phyloP scores from a whole-genome alignment of 2,329 filamentous ascomycete genomes.

The Aspergillus cejpii region DNA sequence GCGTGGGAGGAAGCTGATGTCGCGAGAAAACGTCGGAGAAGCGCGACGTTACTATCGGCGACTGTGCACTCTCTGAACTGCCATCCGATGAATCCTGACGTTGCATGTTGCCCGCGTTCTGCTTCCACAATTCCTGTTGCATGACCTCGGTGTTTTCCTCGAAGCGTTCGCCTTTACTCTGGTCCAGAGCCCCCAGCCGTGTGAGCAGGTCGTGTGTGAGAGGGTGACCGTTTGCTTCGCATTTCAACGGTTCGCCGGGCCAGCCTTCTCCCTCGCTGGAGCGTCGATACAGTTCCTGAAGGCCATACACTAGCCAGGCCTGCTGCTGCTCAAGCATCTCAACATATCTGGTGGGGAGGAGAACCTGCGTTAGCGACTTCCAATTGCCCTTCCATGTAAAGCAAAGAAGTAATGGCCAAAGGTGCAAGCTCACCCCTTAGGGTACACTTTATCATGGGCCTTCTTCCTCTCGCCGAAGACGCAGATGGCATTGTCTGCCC shows the following conservation, averaged over 20 bases:
- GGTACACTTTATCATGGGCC: slow-evolving; percentile 60
- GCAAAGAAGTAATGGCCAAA: neutral
- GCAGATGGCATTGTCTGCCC: slow-evolving; percentile 58
- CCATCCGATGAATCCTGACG: slow-evolving; percentile 52
- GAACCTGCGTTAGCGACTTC: neutral
- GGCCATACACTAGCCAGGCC: slow-evolving; percentile 53
- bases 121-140: slow-evolving; percentile 50
- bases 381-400: neutral
- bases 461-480: slow-evolving; percentile 61
- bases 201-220: slow-evolving; percentile 59
- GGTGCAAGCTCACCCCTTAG: slow-evolving; percentile 52
- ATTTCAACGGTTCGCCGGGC: slow-evolving; percentile 49
- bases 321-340: slow-evolving; percentile 64
- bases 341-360: slow-evolving; percentile 46
- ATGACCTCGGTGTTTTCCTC: slow-evolving; percentile 53
- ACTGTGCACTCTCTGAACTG: slow-evolving; percentile 51
- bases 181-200: slow-evolving; percentile 52
- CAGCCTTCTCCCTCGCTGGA: slow-evolving; percentile 49
- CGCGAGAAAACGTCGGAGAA: slow-evolving; percentile 29
- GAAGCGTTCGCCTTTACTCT: slow-evolving; percentile 49
- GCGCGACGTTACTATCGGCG: slow-evolving; percentile 29
- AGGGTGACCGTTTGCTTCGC: slow-evolving; percentile 49
- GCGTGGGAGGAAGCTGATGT: slow-evolving; percentile 35
- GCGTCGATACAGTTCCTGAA: slow-evolving; percentile 55
- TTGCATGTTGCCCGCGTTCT: slow-evolving; percentile 48